Conservation (phyloP, 2,329 filamentous ascomycete genomes). For the Amauroascus niger region DNA sequence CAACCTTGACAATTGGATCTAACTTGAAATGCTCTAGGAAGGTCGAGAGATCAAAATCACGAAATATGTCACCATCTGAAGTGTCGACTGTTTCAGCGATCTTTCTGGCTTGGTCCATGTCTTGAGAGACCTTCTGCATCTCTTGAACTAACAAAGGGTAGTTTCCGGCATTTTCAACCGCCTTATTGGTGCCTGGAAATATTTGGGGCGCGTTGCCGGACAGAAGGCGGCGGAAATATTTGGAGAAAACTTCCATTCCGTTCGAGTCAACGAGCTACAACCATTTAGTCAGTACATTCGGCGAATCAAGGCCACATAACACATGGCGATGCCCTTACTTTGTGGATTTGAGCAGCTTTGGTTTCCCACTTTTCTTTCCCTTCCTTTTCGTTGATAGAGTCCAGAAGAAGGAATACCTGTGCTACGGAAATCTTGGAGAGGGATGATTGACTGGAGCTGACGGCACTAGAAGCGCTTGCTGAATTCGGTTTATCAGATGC, state of each 20-base stretch:
- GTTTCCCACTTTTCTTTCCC: constrained; percentile 84
- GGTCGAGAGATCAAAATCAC: constrained; percentile 88
- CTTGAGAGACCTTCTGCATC: constrained; percentile 73
- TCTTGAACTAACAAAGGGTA: constrained; percentile 75
- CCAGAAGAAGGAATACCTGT: constrained; percentile 87
- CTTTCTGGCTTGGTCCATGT: constrained; percentile 72
- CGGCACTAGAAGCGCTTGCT: constrained; percentile 31
- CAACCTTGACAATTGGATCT: constrained; percentile 76
- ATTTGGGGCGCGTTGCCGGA: constrained; percentile 85
- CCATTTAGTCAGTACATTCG: constrained; percentile 9
- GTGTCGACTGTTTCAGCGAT: constrained; percentile 91
- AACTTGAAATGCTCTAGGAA: constrained; percentile 96
- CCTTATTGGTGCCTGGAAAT: constrained; percentile 68
- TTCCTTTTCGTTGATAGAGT: constrained; percentile 90
- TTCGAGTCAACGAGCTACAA: constrained; percentile 81
- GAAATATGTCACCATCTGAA: constrained; percentile 83
- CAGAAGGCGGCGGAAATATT: constrained; percentile 88
- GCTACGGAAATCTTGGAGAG: constrained; percentile 90
- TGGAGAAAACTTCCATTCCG: constrained; percentile 98
- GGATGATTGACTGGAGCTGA: constrained; percentile 47
- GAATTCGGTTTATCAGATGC: constrained; percentile 39
- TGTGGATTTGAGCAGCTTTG: constrained; percentile 82
- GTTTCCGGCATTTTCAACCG: constrained; percentile 65
- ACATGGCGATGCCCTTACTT: constrained; percentile 48
- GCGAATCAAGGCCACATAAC: constrained; percentile 2